Evolutionary conservation across 2,329 filamentous ascomycete genomes (phyloP).

Genomic region (Exutisphaerella laricina): DNA sequence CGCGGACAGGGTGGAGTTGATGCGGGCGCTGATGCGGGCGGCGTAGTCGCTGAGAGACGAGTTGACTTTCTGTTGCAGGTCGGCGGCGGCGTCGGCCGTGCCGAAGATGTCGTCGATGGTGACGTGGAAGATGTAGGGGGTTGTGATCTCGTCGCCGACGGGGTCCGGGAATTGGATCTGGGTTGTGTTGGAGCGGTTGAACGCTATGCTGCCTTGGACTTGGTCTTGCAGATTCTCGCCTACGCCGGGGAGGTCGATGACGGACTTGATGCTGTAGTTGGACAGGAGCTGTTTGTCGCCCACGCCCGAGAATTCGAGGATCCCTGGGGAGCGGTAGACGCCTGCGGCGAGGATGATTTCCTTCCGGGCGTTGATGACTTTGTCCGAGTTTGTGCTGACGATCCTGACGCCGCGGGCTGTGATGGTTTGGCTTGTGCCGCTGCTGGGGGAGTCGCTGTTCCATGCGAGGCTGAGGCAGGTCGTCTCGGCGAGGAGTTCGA

Average conservation of each 20-base stretch:
- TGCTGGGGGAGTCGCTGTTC: constrained; percentile 35
- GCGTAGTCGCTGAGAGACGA: constrained; percentile 6
- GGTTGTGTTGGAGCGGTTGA: constrained; percentile 4
- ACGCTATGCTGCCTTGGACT: constrained; percentile 12
- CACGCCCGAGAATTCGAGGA: constrained; percentile 57
- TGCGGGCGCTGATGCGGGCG: neutral
- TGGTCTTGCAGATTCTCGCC: constrained; percentile 31
- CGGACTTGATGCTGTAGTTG: constrained; percentile 24
- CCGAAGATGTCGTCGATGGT: constrained; percentile 15
- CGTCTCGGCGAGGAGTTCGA: constrained; percentile 40
- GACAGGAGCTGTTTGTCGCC: constrained; percentile 46
- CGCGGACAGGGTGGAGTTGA: constrained; percentile 10
- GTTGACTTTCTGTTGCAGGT: constrained; percentile 7
- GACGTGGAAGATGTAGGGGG: constrained; percentile 10
- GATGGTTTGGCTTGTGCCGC: constrained; percentile 53
- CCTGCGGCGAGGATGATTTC: constrained; percentile 40
- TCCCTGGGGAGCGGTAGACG: constrained; percentile 47
- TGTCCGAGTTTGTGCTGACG: constrained; percentile 36
- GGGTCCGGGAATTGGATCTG: constrained; percentile 9
- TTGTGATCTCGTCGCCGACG: constrained; percentile 10
- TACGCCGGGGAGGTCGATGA: constrained; percentile 30
- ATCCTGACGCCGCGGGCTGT: constrained; percentile 35
- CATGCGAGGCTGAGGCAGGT: constrained; percentile 33
- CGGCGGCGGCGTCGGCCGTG: constrained; percentile 2
- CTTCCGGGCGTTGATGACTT: constrained; percentile 29